Evolutionary conservation across 1,284 basidiomycete species (phyloP), one percentile per base, ranked within the genome.

Genomic region (Cutaneotrichosporon arboriforme): DNA sequence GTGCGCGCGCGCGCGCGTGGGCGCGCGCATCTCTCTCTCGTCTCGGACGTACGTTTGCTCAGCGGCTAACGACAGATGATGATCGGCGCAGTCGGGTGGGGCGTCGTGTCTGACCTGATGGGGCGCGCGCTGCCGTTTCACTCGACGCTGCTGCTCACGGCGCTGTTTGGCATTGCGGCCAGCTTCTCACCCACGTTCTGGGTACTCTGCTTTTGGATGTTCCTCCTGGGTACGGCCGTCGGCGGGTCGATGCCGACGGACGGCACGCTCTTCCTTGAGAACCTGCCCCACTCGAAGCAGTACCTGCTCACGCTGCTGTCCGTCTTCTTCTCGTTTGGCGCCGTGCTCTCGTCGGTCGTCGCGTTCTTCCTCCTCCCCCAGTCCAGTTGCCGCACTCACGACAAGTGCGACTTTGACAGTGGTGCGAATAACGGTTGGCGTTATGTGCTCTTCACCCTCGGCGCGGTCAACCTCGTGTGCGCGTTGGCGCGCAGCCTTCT

Each of bases 301-400:
- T 93, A 93, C 70, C 83, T 97, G 34, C 85, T 97, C 45, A 97
- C 93, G 0, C 88, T 88, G 0, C 81, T 97, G n/a, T 94, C 90
- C 5, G 83, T 96, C 18, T 98, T 97, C 78, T 96, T 96, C 78
- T 92, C 90, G 3, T 77, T 94, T 43, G 92, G 92, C 39, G 84
- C 91, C 0, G 89, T 96, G 22, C 70, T 94, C 8, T 80, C 89
- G 2, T 89, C 91, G 0, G 70, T 89, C 9, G 82, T 91, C 35
- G 88, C 83, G 26, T 80, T 91, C 31, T 54, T 86, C 26, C 80
- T 92, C 45, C 81, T 97, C 33, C 92, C 92, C 0, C 76, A 80
- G 15, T 78, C 84, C 60, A 89, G 88, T 1, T 97, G 92, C 68
- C 74, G 41, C 12, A 40, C 50, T n/a, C 55, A 38, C 26, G 67